Evolutionary conservation across 805 yeast species (phyloP).

Genomic region (Phaffomyces opuntiae): DNA sequence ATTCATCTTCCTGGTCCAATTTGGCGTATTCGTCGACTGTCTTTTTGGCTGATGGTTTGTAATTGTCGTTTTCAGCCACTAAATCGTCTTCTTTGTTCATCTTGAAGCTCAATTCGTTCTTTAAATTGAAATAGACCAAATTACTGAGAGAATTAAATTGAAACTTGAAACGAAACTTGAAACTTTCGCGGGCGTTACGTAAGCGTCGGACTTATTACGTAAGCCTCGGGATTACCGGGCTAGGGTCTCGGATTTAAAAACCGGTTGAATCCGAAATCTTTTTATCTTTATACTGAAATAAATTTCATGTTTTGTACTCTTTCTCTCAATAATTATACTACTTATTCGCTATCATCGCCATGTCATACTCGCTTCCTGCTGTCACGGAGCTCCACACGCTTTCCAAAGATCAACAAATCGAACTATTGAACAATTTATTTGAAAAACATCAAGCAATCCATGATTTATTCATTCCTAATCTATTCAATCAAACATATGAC

Average conservation of each 20-base stretch:
- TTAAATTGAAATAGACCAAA: too few species aligned
- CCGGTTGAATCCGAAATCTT: too few species aligned
- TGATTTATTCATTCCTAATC: slow-evolving; percentile 13
- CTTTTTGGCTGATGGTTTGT: slow-evolving; percentile 51
- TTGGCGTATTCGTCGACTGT: slow-evolving; percentile 77
- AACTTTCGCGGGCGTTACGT: neutral
- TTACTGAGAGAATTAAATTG: too few species aligned
- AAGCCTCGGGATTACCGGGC: too few species aligned
- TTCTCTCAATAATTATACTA: too few species aligned
- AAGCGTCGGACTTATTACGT: too few species aligned
- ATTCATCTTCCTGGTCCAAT: slow-evolving; percentile 85
- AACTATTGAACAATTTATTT: slow-evolving; percentile 33
- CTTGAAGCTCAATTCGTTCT: neutral
- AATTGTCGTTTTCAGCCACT: slow-evolving; percentile 55
- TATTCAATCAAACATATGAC: slow-evolving; percentile 5
- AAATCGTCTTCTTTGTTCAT: slow-evolving; percentile 40
- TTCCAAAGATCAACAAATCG: slow-evolving; percentile 24
- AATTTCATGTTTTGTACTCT: too few species aligned
- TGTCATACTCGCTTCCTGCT: slow-evolving; percentile 27
- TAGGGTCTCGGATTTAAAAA: too few species aligned
- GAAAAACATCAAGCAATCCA: slow-evolving; percentile 19
- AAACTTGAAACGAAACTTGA: too few species aligned
- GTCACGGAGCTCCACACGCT: slow-evolving; percentile 19
- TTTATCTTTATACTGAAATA: too few species aligned
- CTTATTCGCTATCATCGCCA: too few species aligned